These are phyloP conservation scores for Colletotrichum sp. DNA, from an alignment of 2,329 filamentous ascomycete genomes.

Conservation along the genomic window DNA sequence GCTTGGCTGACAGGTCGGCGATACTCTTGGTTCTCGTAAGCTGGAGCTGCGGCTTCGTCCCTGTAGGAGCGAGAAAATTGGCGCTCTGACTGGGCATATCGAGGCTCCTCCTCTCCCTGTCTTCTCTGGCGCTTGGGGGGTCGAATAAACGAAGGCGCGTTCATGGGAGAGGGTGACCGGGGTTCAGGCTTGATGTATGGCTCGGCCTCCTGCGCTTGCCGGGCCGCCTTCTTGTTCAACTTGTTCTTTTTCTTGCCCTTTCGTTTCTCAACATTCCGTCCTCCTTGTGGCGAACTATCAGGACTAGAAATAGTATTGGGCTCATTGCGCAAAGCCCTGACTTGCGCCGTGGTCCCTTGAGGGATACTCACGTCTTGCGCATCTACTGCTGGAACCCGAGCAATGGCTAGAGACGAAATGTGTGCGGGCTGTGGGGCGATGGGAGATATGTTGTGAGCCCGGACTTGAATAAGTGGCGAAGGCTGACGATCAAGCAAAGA, in stretches of 20 bases:
- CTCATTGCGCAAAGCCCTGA: conserved; percentile 61
- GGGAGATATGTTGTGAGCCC: conserved; percentile 75
- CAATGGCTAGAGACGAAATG: conserved; percentile 62
- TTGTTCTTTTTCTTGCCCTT: conserved; percentile 55
- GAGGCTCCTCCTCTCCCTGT: conserved; percentile 45
- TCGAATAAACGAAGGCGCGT: conserved; percentile 55
- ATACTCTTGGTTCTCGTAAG: conserved; percentile 28
- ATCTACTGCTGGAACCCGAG: conserved; percentile 37
- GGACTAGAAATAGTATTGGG: conserved; percentile 57
- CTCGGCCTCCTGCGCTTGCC: conserved; percentile 49
- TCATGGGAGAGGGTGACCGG: conserved; percentile 65
- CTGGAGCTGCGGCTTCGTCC: conserved; percentile 35
- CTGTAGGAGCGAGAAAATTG: conserved; percentile 30
- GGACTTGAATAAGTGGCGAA: conserved; percentile 65
- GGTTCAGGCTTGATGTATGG: conserved; percentile 69
- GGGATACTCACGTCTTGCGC: conserved; percentile 36
- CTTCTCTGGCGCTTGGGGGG: conserved; percentile 62
- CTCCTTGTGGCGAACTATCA: conserved; percentile 64
- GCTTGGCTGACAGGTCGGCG: conserved; percentile 27
- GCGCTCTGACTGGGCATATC: conserved; percentile 44
- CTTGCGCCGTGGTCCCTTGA: conserved; percentile 55
- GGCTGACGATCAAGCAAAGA: conserved; percentile 38
- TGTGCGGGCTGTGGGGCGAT: conserved; percentile 79
- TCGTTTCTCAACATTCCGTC: conserved; percentile 53
- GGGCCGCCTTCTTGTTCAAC: conserved; percentile 56